Percentiles rank a stretch among this genome's conserved stretches.
These are phyloP conservation scores for Trapa incisa DNA, from an alignment of 345 rosid genomes.

Conservation along the genomic window DNA sequence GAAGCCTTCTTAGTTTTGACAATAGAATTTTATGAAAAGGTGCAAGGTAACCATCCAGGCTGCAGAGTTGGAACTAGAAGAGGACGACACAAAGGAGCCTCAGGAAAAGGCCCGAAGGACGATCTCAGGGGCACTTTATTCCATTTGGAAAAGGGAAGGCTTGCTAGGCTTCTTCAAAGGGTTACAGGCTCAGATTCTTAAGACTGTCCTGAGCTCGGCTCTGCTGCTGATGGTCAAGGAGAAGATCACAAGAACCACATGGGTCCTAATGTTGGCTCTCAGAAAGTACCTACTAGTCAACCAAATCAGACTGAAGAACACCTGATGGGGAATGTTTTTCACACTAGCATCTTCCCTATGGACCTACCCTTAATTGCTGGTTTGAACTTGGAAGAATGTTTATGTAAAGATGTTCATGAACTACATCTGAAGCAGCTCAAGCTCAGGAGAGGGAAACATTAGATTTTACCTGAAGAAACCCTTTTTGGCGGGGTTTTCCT, in stretches of 20 bases:
- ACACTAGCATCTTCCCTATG: background rate
- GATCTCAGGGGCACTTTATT: slow-evolving; percentile 30
- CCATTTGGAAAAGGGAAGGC: slow-evolving; percentile 79
- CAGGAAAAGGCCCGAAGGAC: slow-evolving; percentile 30
- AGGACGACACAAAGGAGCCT: slow-evolving; percentile 25
- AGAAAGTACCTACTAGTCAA: slow-evolving; percentile 35
- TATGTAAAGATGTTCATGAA: background rate
- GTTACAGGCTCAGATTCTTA: slow-evolving; percentile 77
- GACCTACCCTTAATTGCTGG: background rate
- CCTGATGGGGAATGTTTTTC: slow-evolving; percentile 3
- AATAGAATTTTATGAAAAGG: slow-evolving; percentile 20
- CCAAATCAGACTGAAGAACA: slow-evolving; percentile 29
- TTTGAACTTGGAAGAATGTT: background rate
- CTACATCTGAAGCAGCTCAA: background rate
- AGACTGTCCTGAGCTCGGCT: slow-evolving; percentile 91
- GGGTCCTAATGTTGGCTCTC: slow-evolving; percentile 66
- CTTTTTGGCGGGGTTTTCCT: background rate
- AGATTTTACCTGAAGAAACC: background rate
- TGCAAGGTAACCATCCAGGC: slow-evolving; percentile 92
- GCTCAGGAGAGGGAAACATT: background rate
- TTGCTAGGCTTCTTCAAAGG: slow-evolving; percentile 77
- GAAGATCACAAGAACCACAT: slow-evolving; percentile 65
- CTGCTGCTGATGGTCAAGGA: slow-evolving; percentile 90
- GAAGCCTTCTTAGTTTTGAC: background rate
- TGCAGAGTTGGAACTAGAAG: slow-evolving; percentile 37